phyloP scores from a whole-genome alignment of 805 yeast genomes.

The Candida cerambycidarum region DNA sequence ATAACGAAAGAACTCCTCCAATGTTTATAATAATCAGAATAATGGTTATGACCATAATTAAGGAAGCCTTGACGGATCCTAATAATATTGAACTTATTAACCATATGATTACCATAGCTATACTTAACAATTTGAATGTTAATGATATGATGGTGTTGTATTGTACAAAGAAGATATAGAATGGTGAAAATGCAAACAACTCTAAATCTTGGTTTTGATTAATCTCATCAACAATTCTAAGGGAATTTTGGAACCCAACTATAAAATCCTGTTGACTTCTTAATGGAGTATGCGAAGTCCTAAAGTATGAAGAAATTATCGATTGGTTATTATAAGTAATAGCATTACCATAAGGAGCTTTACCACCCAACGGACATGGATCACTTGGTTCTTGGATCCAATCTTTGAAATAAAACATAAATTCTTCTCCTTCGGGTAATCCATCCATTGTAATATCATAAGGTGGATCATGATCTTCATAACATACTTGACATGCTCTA shows the following conservation, averaged over 20 bases:
- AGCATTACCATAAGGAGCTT: conserved; percentile 79
- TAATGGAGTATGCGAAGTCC: conserved; percentile 78
- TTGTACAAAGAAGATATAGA: conserved; percentile 90
- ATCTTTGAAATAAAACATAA: conserved; percentile 66
- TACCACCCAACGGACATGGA: conserved; percentile 94
- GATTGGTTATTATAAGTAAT: conserved; percentile 44
- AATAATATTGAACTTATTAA: conserved; percentile 54
- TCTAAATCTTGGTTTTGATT: conserved; percentile 44
- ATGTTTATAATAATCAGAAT: conserved; percentile 65
- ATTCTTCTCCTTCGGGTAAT: conserved; percentile 71
- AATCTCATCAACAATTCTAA: conserved; percentile 62
- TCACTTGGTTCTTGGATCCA: conserved; percentile 88
- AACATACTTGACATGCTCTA: conserved; percentile 74
- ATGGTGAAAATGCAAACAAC: conserved; percentile 88
- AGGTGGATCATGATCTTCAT: conserved; percentile 51
- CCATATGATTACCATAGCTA: conserved; percentile 56
- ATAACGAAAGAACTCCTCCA: conserved; percentile 75
- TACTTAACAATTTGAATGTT: conserved; percentile 52
- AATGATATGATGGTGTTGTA: conserved; percentile 64
- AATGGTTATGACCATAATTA: conserved; percentile 57
- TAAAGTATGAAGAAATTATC: conserved; percentile 63
- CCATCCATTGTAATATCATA: conserved; percentile 80
- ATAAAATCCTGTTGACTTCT: conserved; percentile 84
- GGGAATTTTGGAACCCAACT: conserved; percentile 69
- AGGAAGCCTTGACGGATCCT: conserved; percentile 65